Conservation (phyloP, 495 filamentous ascomycete genomes). For the Cercophora samala region DNA sequence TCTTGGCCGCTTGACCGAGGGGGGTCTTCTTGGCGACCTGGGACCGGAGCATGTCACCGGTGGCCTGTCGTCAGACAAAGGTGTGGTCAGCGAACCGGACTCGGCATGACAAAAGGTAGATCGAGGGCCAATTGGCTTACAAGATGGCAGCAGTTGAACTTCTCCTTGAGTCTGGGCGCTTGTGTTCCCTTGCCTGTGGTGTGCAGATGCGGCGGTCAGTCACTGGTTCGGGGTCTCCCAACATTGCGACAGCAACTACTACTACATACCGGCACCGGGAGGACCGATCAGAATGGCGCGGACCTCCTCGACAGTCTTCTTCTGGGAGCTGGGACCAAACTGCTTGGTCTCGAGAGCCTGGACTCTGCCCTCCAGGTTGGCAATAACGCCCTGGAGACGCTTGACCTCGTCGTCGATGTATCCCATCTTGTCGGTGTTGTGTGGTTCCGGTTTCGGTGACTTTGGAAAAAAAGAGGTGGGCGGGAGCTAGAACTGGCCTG, state of each 20-base stretch:
- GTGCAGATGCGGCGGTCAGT: conserved; percentile 19
- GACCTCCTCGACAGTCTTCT: conserved; percentile 59
- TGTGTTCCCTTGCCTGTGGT: conserved; percentile 94
- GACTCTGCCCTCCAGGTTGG: conserved; percentile 79
- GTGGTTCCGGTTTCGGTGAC: conserved; percentile 26
- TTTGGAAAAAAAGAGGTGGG: conserved; percentile 17
- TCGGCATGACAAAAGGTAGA: neutral
- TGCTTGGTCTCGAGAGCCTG: conserved; percentile 67
- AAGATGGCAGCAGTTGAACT: conserved; percentile 93
- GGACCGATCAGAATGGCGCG: conserved; percentile 98
- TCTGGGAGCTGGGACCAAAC: conserved; percentile 41
- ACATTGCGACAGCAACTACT: neutral
- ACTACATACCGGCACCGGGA: conserved; percentile 83
- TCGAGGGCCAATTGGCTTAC: conserved; percentile 53
- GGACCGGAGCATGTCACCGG: conserved; percentile 97
- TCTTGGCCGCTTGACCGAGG: conserved; percentile 95
- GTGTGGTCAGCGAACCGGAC: conserved; percentile 11
- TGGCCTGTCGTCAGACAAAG: conserved; percentile 61
- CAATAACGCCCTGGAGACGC: conserved; percentile 71
- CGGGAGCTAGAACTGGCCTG: conserved; percentile 19
- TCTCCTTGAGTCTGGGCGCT: conserved; percentile 95
- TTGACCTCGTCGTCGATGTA: conserved; percentile 77
- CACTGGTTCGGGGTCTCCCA: neutral
- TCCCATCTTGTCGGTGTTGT: conserved; percentile 61
- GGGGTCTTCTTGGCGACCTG: conserved; percentile 98